Percentiles rank a stretch among this genome's conserved stretches.
Evolutionary conservation across 805 yeast species (phyloP).

Genomic region (Candida corydali): DNA sequence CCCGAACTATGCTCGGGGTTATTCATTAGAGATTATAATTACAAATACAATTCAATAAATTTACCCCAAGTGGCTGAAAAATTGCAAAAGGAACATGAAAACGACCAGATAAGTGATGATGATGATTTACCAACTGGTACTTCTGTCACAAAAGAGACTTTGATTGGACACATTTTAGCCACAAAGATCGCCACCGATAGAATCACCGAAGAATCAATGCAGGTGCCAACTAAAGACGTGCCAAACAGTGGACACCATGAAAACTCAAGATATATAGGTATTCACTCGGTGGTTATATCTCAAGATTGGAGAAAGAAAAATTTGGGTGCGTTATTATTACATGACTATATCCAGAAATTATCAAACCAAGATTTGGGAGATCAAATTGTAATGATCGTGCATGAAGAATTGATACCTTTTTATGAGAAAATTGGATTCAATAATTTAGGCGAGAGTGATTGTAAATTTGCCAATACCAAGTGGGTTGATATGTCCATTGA

Average conservation of each 20-base stretch:
- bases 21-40: conserved; percentile 65
- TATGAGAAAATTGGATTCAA: conserved; percentile 80
- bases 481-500: conserved; percentile 61
- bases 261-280: conserved; percentile 65
- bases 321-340: conserved; percentile 76
- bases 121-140: conserved; percentile 45
- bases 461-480: conserved; percentile 51
- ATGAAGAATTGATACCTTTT: conserved; percentile 64
- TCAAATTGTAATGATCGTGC: conserved; percentile 69
- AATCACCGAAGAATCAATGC: conserved; percentile 60
- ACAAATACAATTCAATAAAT: conserved; percentile 39
- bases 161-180: conserved; percentile 78
- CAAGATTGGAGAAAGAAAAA: conserved; percentile 78
- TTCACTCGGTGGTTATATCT: conserved; percentile 77
- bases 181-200: conserved; percentile 56
- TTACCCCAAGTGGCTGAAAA: conserved; percentile 37
- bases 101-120: conserved; percentile 28
- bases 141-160: conserved; percentile 52
- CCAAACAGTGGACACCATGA: conserved; percentile 65
- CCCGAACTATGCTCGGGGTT: conserved; percentile 91
- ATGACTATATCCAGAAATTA: conserved; percentile 87
- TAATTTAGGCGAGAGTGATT: conserved; percentile 60
- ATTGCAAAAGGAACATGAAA: conserved; percentile 27
- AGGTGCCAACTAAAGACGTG: conserved; percentile 49
- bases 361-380: conserved; percentile 84